Evolutionary conservation across 768 basidiomycete genomes (phyloP), one percentile per base, ranked within the genome.

Genomic region (Rubroboletus satanas): DNA sequence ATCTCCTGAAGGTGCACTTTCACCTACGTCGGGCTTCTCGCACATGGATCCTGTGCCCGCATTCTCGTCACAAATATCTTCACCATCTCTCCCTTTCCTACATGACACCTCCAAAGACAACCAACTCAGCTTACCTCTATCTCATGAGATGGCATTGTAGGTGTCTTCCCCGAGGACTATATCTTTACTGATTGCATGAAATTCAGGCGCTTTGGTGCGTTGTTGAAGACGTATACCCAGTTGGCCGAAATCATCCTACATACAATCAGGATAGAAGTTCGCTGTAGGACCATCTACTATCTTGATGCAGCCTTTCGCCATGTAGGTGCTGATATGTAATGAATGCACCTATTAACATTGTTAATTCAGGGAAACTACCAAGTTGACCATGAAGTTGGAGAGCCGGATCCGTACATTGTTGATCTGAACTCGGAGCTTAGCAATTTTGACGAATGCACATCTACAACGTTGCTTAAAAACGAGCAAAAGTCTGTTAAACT

Each of bases 221-320:
- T 98, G 43, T 75, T 95, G 39, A 85, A 88, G 73, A 96, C 94
- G 2, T 98, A 93, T 63, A 86, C 89, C 37, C 93, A 96, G 61
- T 78, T 98, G 7, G 87, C 90, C 9, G 85, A 89, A 63, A 80
- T 95, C 54, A 86, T 97, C 46, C 75, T 98, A 39, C 87, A 89
- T 66, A 93, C 90, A 6, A 83, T 98, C 31, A 83, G 94, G 35
- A 82, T 91, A 50, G 96, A 98, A 65, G 73, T 97, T 49, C 83
- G 96, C 5, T 93, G 93, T 66, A 82, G 93, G 44, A 81, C 83
- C 3, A 84, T 92, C 32, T 85, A 88, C 66, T 88, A 92, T 70
- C 74, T 97, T 11, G 83, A 88, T 52, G 83, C 87, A 21, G 84
- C 93, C 2, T 82, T 95, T 71, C 80, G 83, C 58, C 82, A 88